phyloP scores from a whole-genome alignment of 495 filamentous ascomycete species.

The Hapsidospora chrysogenum region DNA sequence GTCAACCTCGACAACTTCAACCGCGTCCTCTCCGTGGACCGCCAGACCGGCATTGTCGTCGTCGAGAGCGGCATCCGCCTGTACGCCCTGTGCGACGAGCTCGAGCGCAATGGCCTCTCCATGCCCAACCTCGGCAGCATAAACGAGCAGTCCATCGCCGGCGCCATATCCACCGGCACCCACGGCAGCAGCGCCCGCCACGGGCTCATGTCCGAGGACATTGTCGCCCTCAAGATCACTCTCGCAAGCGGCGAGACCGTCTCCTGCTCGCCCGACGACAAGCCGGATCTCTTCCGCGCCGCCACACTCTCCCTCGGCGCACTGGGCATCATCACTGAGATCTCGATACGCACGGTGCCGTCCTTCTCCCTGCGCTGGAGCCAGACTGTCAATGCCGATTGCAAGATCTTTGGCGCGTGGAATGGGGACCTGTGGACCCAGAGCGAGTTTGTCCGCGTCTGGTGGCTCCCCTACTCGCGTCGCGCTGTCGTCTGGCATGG shows the following conservation, averaged over 20 bases:
- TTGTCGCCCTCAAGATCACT: conserved; percentile 59
- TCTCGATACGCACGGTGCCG: conserved; percentile 64
- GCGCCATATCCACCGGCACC: conserved; percentile 82
- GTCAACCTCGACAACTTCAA: conserved; percentile 80
- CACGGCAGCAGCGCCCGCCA: conserved; percentile 78
- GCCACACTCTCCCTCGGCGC: conserved; percentile 78
- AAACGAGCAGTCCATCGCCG: conserved; percentile 82
- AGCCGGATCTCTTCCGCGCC: conserved; percentile 70
- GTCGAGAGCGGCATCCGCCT: conserved; percentile 78
- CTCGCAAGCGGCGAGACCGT: conserved; percentile 65
- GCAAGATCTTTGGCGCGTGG: conserved; percentile 55
- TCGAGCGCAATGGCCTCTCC: conserved; percentile 58
- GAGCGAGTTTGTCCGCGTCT: conserved; percentile 78
- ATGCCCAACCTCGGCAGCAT: conserved; percentile 89
- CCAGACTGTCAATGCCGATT: conserved; percentile 57
- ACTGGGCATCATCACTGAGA: conserved; percentile 76
- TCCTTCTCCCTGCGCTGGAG: conserved; percentile 70
- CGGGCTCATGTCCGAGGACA: conserved; percentile 64
- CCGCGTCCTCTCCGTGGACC: conserved; percentile 50
- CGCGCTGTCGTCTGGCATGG: conserved; percentile 79
- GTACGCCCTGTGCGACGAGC: conserved; percentile 43
- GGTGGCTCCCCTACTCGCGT: conserved; percentile 92
- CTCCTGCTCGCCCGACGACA: conserved; percentile 53
- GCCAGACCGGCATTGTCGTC: conserved; percentile 43
- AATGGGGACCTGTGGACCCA: conserved; percentile 60